Conservation (phyloP, 2,329 filamentous ascomycete species). For the Tolypocladium sp. region DNA sequence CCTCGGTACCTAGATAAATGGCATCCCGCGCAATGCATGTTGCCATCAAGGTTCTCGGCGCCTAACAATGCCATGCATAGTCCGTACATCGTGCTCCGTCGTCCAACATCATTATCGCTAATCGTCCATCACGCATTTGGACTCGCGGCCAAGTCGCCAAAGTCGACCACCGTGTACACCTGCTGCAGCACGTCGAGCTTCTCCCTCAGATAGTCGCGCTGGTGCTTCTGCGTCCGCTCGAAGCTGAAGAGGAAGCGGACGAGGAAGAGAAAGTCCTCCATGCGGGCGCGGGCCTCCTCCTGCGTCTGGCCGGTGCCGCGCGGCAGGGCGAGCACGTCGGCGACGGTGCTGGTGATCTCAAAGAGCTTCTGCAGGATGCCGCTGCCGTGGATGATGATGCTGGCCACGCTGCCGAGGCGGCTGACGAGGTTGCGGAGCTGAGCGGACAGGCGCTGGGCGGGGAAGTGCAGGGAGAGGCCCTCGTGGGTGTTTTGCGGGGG, state of each 20-base stretch:
- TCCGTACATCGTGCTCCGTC: background rate
- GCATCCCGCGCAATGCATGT: background rate
- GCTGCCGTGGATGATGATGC: constrained; percentile 45
- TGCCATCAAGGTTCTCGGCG: background rate
- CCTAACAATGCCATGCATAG: background rate
- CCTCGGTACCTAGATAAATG: background rate
- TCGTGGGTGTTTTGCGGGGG: constrained; percentile 22
- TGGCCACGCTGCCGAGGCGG: constrained; percentile 24
- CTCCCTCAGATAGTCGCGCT: constrained; percentile 29
- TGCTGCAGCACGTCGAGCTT: constrained; percentile 26
- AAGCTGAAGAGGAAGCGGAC: constrained; percentile 41
- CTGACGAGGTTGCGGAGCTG: constrained; percentile 28
- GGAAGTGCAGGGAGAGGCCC: constrained; percentile 29
- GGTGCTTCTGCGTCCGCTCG: constrained; percentile 34
- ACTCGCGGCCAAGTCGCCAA: constrained; percentile 14
- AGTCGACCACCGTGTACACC: constrained; percentile 19
- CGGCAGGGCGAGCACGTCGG: constrained; percentile 46
- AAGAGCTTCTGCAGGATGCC: constrained; percentile 51
- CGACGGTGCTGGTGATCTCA: constrained; percentile 50
- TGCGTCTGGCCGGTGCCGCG: constrained; percentile 25
- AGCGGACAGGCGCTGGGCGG: constrained; percentile 25
- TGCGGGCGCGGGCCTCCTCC: constrained; percentile 34
- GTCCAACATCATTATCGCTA: background rate
- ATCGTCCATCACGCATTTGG: constrained; percentile 4
- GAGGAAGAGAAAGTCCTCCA: constrained; percentile 45